Conservation (phyloP, 1,139 yeast genomes). For the Saccharomyces hybrid region DNA sequence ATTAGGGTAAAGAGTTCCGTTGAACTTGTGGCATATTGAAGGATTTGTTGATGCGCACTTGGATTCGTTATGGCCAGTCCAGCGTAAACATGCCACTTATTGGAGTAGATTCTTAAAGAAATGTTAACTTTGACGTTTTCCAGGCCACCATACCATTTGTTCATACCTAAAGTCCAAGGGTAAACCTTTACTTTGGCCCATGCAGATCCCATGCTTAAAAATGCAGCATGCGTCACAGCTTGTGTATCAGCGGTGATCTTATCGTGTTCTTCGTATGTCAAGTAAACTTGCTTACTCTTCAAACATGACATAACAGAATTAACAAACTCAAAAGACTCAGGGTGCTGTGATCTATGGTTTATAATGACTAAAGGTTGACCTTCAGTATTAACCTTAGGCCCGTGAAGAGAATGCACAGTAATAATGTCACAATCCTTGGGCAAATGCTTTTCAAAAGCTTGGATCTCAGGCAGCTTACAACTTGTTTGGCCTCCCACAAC, state of each 20-base stretch:
- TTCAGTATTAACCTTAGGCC: conserved; percentile 79
- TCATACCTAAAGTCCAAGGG: conserved; percentile 55
- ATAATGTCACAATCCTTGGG: conserved; percentile 78
- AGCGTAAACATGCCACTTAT: conserved; percentile 97
- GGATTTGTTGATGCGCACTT: conserved; percentile 82
- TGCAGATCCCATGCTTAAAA: conserved; percentile 92
- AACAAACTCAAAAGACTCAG: conserved; percentile 50
- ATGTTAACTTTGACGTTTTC: conserved; percentile 95
- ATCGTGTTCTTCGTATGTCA: conserved; percentile 83
- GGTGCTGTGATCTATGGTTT: conserved; percentile 55
- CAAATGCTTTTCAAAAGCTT: conserved; percentile 67
- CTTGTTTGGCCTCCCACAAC: conserved; percentile 97
- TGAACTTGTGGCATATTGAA: conserved; percentile 80
- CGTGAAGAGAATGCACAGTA: conserved; percentile 87
- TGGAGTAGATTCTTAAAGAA: conserved; percentile 79
- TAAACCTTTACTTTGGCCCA: conserved; percentile 79
- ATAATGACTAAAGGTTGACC: conserved; percentile 92
- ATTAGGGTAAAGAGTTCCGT: conserved; percentile 77
- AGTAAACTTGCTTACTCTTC: conserved; percentile 66
- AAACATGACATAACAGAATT: conserved; percentile 61
- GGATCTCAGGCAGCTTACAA: conserved; percentile 84
- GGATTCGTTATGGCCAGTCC: conserved; percentile 95
- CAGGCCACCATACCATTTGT: conserved; percentile 83
- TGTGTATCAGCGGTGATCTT: conserved; percentile 95
- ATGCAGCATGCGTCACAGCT: conserved; percentile 97